Base-by-base conservation (phyloP, 371 early-diverging fungal genomes). In the Apophysomyces elegans region DNA sequence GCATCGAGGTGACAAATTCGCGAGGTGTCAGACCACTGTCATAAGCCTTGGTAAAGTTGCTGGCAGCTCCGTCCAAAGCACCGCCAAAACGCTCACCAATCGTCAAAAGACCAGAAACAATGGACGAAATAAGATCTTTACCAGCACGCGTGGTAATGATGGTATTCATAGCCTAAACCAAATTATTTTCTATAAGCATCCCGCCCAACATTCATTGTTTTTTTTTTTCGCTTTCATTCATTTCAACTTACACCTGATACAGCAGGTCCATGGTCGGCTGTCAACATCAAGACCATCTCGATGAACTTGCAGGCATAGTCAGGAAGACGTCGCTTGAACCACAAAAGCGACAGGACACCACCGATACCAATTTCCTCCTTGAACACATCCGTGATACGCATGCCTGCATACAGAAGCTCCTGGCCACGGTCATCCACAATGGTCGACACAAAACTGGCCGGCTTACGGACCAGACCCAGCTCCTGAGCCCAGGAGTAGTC, bases 401-500 rank as follows among this genome's bases (percentile, higher is more conserved):
- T 96, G 66, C 97, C 97, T 26, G 97, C 96, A 82, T 97, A 97
- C 72, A 96, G 81, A 61, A 97, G 84, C 80, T 97, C 97, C 82
- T 97, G 95, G 59, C 97, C 97, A 83, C 97, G 93, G 81, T 97
- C 97, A 83, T 97, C 97, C 68, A 92, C 93, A 74, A 97, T 97
- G 56, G 97, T 97, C 64, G 96, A 95, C 61, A 96, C 95, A 71
- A 97, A 97, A 66, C 91, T 90, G 11, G 97, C 96, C 14, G 97
- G 97, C 85, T 97, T 97, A 75, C 97, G 94, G 64, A 97, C 92
- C 66, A 97, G 84, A 14, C 97, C 97, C 56, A 97, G 86, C 82
- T 96, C 96, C 79, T 94, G 94, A 43, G 97, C 97, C 97, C 97
- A 97, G 11, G 95, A 88, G 80, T 97, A 97, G 81, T 97, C 97